Evolutionary conservation across 192 early-diverging fungal genomes (phyloP).

Genomic region (Geranomyces michiganensis): DNA sequence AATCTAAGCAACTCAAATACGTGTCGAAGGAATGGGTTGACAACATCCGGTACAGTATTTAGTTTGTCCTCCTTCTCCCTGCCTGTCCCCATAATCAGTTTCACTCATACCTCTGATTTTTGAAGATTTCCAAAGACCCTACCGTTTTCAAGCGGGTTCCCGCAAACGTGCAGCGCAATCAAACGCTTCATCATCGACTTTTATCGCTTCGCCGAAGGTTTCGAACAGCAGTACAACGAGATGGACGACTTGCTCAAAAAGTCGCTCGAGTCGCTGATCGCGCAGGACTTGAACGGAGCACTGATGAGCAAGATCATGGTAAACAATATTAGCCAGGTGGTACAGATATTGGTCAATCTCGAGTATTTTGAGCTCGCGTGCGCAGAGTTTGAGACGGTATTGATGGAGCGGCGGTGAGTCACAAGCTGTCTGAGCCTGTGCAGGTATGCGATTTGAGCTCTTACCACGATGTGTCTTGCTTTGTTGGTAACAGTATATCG

Average conservation of each 20-base stretch:
- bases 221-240: conserved; percentile 77
- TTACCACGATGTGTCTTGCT: not conserved
- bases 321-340: conserved; percentile 74
- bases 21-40: conserved; percentile 23
- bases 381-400: conserved; percentile 73
- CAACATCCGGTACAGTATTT: conserved; percentile 23
- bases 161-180: conserved; percentile 70
- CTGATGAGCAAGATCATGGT: conserved; percentile 67
- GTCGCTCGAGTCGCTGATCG: conserved; percentile 69
- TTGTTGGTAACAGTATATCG: conserved; percentile 45
- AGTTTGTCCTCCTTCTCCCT: no score
- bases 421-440: not conserved
- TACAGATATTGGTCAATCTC: conserved; percentile 84
- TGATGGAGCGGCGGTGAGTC: conserved; percentile 64
- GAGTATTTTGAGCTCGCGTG: conserved; percentile 74
- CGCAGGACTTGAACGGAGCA: conserved; percentile 69
- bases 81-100: not conserved
- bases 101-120: not conserved
- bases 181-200: conserved; percentile 74
- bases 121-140: conserved; percentile 74
- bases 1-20: conserved; percentile 38
- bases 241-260: conserved; percentile 73
- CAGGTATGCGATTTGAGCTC: not conserved
- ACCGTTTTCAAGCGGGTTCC: conserved; percentile 82
- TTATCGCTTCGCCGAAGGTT: conserved; percentile 84